phyloP scores from a whole-genome alignment of 2,329 filamentous ascomycete genomes.

The Stenocarpella maydis region DNA sequence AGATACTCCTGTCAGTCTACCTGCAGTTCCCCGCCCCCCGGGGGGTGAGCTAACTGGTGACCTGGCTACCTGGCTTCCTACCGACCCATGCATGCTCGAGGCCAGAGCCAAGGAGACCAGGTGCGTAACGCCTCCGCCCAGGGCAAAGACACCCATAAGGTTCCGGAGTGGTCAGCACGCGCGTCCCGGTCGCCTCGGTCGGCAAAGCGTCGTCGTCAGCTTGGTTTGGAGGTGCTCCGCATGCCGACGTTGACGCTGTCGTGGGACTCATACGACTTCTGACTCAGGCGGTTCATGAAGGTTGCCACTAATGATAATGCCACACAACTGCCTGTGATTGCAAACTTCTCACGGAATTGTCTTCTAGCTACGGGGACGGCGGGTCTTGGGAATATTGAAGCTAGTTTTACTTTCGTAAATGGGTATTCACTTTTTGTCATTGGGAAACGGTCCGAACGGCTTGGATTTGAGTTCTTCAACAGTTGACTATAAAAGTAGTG shows the following conservation, averaged over 20 bases:
- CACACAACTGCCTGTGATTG: neutral
- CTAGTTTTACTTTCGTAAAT: neutral
- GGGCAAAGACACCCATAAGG: neutral
- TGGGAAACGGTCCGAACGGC: neutral
- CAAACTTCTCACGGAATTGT: neutral
- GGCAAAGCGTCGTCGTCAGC: conserved; percentile 25
- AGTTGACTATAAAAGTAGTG: neutral
- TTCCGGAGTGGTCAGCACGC: conserved; percentile 17
- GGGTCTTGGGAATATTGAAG: neutral
- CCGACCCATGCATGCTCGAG: neutral
- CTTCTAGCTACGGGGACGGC: neutral
- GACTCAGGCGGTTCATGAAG: neutral
- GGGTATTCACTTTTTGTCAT: neutral
- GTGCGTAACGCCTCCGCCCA: neutral
- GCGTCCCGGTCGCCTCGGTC: conserved; percentile 7
- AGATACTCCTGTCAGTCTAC: neutral
- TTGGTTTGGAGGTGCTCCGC: neutral
- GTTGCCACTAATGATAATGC: neutral
- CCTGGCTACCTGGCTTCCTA: neutral
- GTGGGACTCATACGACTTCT: neutral
- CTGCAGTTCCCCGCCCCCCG: neutral
- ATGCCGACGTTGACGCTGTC: conserved; percentile 5
- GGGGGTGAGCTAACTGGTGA: neutral
- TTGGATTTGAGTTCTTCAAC: neutral
- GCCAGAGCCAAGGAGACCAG: neutral